Base-by-base conservation (phyloP, 1,139 yeast genomes). In the Taiozyma onychis region DNA sequence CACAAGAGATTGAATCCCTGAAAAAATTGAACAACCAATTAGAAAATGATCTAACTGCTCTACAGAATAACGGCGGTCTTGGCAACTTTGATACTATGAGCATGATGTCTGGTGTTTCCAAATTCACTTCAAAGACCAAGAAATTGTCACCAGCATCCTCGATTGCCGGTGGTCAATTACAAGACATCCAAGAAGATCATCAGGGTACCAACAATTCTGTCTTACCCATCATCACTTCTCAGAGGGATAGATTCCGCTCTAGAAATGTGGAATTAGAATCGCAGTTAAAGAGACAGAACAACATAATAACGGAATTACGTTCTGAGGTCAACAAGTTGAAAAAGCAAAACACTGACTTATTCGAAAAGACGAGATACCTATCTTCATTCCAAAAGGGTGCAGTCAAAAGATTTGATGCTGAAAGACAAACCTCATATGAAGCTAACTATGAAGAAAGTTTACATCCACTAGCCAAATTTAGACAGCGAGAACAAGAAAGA, bases 151-250 rank as follows among this genome's bases (percentile, higher is more conserved):
- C 80, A 10, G 77, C 80, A 0, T 72, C 78, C 13, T 75, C 80
- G 0, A 74, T 78, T 41, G 73, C 76, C 7, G 81, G 81, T 27
- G 73, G 72, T 1, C 50, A 56, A 28, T 58, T 66, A 16, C 66
- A 69, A 3, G 73, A 66, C 48, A 59, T 66, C n/a, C 66, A 69
- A 3, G 73, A 66, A 49, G 72, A 68, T 39, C 51, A 55, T 6
- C 48, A 49, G 16, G 43, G 52, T 9, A 16, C 57, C 6, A 44
- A 46, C 44, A 58, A 48, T 53, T 54, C 53, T 24, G 84, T 93
- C 42, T 70, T 93, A 45, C 96, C 96, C 0, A 89, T 93, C 48
- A 82, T 93, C 34, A 90, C 97, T 24, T 91, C 93, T 62, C 99
- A 93, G 69, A 80, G 99, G 66, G 98, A 93, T 66, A 74, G 98